Conservation (phyloP, 345 rosid genomes). For the Erucastrum elatum region DNA sequence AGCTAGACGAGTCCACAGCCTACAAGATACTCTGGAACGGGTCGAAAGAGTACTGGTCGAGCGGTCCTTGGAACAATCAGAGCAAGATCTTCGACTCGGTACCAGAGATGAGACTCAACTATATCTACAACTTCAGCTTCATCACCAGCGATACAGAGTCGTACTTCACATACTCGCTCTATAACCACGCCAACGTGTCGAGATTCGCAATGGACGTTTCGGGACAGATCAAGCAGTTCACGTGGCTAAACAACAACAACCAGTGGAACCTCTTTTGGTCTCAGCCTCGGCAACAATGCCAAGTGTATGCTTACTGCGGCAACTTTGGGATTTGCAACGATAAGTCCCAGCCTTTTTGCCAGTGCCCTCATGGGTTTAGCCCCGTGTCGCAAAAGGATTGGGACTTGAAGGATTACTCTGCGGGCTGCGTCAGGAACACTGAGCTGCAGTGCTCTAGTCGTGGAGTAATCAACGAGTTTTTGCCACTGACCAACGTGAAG, state of each 20-base stretch:
- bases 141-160: conserved; percentile 45
- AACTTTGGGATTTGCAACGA: conserved; percentile 60
- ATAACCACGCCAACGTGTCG: conserved; percentile 30
- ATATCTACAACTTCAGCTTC: conserved; percentile 55
- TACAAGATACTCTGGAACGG: conserved; percentile 58
- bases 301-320: conserved; percentile 72
- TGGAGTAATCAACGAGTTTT: conserved; percentile 41
- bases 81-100: conserved; percentile 43
- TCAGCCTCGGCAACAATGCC: conserved; percentile 66
- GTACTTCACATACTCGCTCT: conserved; percentile 60
- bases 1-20: conserved; percentile 49
- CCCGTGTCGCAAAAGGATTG: conserved; percentile 42
- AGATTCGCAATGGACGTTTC: conserved; percentile 56
- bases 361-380: conserved; percentile 55
- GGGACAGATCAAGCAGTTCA: conserved; percentile 58
- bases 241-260: conserved; percentile 41
- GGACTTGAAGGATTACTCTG: conserved; percentile 55
- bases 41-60: conserved; percentile 54
- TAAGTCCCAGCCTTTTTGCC: conserved; percentile 47
- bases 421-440: conserved; percentile 58
- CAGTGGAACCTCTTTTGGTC: conserved; percentile 73
- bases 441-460: conserved; percentile 46
- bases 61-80: conserved; percentile 64
- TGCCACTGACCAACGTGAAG: conserved; percentile 12
- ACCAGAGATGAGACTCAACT: conserved; percentile 70